Conservation (phyloP, 1,284 basidiomycete genomes). For the Cerrena zonata region DNA sequence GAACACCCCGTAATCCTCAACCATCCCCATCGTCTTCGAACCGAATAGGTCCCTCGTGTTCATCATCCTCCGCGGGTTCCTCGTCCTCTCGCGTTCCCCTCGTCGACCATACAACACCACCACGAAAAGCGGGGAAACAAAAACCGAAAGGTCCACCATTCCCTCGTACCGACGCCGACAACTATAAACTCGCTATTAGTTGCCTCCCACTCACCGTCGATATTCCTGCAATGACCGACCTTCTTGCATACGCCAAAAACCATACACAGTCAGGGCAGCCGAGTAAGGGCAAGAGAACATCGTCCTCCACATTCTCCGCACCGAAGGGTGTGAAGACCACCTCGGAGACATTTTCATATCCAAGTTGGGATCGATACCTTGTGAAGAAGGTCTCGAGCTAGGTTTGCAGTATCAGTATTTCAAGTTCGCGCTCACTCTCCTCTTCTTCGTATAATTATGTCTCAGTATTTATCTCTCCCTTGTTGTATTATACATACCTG, state of each 20-base stretch:
- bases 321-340: conserved; percentile 33
- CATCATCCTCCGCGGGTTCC: conserved; percentile 12
- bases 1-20: conserved; percentile 10
- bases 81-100: conserved; percentile 17
- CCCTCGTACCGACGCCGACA: conserved; percentile 40
- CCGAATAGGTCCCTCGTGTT: conserved; percentile 18
- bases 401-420: too few relatives aligned
- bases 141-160: conserved; percentile 44
- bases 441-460: too few relatives aligned
- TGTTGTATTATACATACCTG: too few relatives aligned
- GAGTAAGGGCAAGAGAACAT: neutral
- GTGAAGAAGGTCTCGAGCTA: conserved; percentile 37
- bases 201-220: conserved; percentile 39
- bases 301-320: conserved; percentile 1
- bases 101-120: conserved; percentile 12
- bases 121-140: conserved; percentile 13
- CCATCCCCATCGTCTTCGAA: conserved; percentile 12
- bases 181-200: conserved; percentile 46
- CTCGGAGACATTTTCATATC: conserved; percentile 45
- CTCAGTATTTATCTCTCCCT: too few relatives aligned
- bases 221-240: conserved; percentile 26
- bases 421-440: too few relatives aligned
- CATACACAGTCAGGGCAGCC: neutral
- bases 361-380: conserved; percentile 59
- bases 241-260: conserved; percentile 2